Evolutionary conservation across 2,329 filamentous ascomycete genomes (phyloP).

Genomic region (Epichloe sibirici): DNA sequence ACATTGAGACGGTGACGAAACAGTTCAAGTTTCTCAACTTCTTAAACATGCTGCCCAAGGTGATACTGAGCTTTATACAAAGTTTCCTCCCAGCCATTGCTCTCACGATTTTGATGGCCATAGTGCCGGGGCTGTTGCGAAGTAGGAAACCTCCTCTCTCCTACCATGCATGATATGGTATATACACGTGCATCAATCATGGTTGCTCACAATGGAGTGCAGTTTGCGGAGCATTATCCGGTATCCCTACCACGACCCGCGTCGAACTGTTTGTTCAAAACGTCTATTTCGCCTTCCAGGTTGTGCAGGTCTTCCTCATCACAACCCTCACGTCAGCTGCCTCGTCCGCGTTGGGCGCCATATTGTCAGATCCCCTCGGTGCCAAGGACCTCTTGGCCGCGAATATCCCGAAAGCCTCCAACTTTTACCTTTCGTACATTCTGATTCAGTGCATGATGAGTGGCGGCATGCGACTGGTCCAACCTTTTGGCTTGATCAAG

Average conservation of each 20-base stretch:
- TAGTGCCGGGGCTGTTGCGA: slow-evolving; percentile 74
- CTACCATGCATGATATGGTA: neutral
- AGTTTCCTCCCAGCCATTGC: slow-evolving; percentile 72
- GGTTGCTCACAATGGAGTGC: slow-evolving; percentile 5
- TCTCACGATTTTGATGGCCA: slow-evolving; percentile 71
- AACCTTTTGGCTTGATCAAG: slow-evolving; percentile 49
- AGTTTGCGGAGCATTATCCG: slow-evolving; percentile 67
- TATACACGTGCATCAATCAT: neutral
- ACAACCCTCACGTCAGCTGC: slow-evolving; percentile 75
- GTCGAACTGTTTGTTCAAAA: slow-evolving; percentile 86
- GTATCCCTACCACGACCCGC: slow-evolving; percentile 65
- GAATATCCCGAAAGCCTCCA: slow-evolving; percentile 72
- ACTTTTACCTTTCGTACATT: slow-evolving; percentile 92
- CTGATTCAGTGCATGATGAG: slow-evolving; percentile 80
- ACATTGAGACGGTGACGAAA: slow-evolving; percentile 57
- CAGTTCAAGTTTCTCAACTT: slow-evolving; percentile 61
- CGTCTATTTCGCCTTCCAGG: slow-evolving; percentile 81
- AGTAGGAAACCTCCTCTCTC: slow-evolving; percentile 12
- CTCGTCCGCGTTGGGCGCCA: slow-evolving; percentile 50
- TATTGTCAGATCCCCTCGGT: slow-evolving; percentile 48
- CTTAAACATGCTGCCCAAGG: slow-evolving; percentile 55
- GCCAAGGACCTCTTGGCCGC: slow-evolving; percentile 55
- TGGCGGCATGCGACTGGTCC: slow-evolving; percentile 61
- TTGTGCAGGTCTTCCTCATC: slow-evolving; percentile 85
- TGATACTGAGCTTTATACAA: slow-evolving; percentile 71